These are phyloP conservation scores for Paxillus involutus DNA, from an alignment of 768 basidiomycete species.

Conservation along the genomic window DNA sequence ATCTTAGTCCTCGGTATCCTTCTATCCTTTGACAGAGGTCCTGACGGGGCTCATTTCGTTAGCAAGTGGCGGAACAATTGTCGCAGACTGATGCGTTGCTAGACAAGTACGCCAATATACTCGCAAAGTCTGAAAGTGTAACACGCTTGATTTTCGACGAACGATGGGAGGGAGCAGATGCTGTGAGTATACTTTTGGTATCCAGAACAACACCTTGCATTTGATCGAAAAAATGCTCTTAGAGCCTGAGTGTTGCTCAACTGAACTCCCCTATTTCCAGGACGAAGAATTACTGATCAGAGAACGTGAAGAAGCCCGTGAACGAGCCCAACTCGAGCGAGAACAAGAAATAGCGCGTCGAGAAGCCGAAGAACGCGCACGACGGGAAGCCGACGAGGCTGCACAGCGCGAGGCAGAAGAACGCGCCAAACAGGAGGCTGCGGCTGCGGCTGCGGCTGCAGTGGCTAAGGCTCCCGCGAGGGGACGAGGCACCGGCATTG, in stretches of 20 bases:
- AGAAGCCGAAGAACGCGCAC: constrained; percentile 40
- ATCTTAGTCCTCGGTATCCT: neutral
- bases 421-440: constrained; percentile 48
- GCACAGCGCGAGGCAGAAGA: constrained; percentile 48
- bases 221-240: neutral
- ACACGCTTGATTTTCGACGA: constrained; percentile 74
- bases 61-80: constrained; percentile 69
- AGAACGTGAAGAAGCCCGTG: constrained; percentile 35
- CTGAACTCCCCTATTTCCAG: constrained; percentile 32
- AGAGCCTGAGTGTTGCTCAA: neutral
- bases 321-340: constrained; percentile 34
- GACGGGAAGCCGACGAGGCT: constrained; percentile 29
- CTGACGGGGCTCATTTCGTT: constrained; percentile 1
- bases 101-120: constrained; percentile 70
- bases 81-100: constrained; percentile 71
- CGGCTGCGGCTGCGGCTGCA: constrained; percentile 34
- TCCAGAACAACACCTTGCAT: neutral
- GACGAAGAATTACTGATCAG: constrained; percentile 57
- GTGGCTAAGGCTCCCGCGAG: constrained; percentile 19
- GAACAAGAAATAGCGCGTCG: constrained; percentile 36
- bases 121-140: constrained; percentile 69
- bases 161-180: constrained; percentile 72
- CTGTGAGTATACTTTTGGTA: constrained; percentile 41
- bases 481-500: constrained; percentile 45
- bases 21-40: neutral